phyloP scores from a whole-genome alignment of 768 basidiomycete species.

The Galerina sulciceps region DNA sequence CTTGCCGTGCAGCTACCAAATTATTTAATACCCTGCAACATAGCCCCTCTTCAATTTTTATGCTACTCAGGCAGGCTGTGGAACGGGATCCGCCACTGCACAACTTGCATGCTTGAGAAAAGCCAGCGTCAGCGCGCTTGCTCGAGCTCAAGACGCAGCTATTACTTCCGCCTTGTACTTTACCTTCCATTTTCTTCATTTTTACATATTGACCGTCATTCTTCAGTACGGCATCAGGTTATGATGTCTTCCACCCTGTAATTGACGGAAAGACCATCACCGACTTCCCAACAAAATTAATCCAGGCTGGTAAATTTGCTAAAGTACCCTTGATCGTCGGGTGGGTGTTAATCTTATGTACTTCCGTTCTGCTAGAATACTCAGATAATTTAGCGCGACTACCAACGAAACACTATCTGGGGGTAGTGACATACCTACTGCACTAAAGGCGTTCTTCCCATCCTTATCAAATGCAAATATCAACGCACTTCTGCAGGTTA shows the following conservation, averaged over 20 bases:
- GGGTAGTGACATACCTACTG: conserved; percentile 39
- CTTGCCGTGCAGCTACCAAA: not conserved
- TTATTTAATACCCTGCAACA: not conserved
- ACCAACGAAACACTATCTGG: conserved; percentile 62
- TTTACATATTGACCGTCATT: not conserved
- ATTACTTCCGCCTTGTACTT: conserved; percentile 45
- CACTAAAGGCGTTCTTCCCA: conserved; percentile 49
- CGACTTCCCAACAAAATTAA: conserved; percentile 50
- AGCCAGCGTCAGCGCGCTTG: conserved; percentile 53
- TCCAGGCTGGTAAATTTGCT: conserved; percentile 48
- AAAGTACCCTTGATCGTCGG: conserved; percentile 63
- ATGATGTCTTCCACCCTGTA: conserved; percentile 55
- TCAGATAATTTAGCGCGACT: conserved; percentile 41
- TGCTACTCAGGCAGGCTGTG: conserved; percentile 54
- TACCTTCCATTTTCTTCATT: not conserved
- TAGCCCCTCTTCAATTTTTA: conserved; percentile 60
- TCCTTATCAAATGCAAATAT: conserved; percentile 43
- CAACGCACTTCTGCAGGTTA: conserved; percentile 36
- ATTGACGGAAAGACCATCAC: conserved; percentile 56
- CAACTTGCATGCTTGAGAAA: conserved; percentile 53
- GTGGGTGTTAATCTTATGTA: conserved; percentile 34
- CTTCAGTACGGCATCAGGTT: conserved; percentile 41
- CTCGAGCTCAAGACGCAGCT: conserved; percentile 57
- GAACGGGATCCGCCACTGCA: conserved; percentile 32
- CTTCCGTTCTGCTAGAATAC: not conserved